These are phyloP conservation scores for Gastrolobium bilobum DNA, from an alignment of 306 rosid species.

Conservation along the genomic window DNA sequence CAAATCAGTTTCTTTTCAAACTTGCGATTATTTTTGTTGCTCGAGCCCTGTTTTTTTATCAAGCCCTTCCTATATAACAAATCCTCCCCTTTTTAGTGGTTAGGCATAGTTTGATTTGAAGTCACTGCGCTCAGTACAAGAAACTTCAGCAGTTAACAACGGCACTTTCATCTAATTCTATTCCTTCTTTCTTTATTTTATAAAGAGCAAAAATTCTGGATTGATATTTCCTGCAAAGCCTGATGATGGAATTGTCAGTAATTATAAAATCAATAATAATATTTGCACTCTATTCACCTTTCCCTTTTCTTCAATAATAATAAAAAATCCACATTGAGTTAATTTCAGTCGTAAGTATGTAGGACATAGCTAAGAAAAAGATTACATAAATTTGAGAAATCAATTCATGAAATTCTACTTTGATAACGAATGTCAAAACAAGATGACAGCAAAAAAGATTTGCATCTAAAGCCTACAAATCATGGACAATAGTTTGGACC, in stretches of 20 bases:
- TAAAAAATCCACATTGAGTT: too few species aligned
- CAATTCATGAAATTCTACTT: conserved; percentile 21
- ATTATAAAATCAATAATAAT: too few species aligned
- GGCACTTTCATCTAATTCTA: neutral
- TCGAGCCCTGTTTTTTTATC: neutral
- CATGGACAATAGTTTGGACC: conserved; percentile 51
- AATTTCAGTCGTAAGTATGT: too few species aligned
- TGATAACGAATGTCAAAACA: conserved; percentile 39
- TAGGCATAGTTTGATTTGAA: conserved; percentile 9
- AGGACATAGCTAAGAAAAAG: neutral
- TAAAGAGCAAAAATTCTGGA: neutral
- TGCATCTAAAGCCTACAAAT: conserved; percentile 54
- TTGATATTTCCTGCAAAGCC: neutral
- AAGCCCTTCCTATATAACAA: neutral
- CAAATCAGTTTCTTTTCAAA: conserved; percentile 7
- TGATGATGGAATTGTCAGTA: too few species aligned
- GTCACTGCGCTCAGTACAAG: neutral
- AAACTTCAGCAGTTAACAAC: conserved; percentile 2
- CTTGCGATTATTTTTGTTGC: conserved; percentile 30
- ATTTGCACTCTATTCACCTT: too few species aligned
- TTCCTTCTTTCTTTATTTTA: neutral
- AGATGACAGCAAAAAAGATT: conserved; percentile 41
- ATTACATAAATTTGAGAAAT: neutral
- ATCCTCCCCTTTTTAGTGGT: neutral
- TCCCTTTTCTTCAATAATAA: too few species aligned